Evolutionary conservation across 345 rosid genomes (phyloP).

Genomic region (Cardamine chenopodiifolia): DNA sequence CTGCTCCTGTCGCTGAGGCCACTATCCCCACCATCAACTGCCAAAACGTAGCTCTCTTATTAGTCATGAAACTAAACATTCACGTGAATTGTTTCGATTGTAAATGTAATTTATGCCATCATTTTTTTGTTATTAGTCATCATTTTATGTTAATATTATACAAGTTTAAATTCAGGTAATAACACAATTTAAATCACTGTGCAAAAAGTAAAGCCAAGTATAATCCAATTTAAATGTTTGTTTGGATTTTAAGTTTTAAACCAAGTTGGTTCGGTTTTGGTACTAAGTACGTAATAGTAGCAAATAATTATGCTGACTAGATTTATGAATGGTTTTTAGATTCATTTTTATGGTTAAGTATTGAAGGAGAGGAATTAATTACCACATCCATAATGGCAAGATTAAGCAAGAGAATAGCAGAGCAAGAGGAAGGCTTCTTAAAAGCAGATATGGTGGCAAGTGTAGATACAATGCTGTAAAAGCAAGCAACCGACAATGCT

Average conservation of each 20-base stretch:
- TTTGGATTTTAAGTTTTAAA: not conserved
- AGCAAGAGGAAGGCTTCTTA: slow-evolving; percentile 46
- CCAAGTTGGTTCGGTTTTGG: not conserved
- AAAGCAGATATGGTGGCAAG: slow-evolving; percentile 55
- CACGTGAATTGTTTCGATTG: too few relatives aligned
- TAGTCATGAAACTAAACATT: not conserved
- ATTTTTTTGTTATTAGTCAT: too few relatives aligned
- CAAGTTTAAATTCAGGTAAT: too few relatives aligned
- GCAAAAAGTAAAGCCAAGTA: not conserved
- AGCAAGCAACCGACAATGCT: slow-evolving; percentile 67
- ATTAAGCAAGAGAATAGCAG: slow-evolving; percentile 47
- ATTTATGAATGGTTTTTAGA: slow-evolving; percentile 13
- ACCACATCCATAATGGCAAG: slow-evolving; percentile 67
- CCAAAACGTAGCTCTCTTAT: not conserved
- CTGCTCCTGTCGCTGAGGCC: slow-evolving; percentile 79
- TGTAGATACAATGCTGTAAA: slow-evolving; percentile 59
- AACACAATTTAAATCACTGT: not conserved
- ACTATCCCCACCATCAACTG: slow-evolving; percentile 78
- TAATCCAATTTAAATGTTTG: not conserved
- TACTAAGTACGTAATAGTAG: not conserved
- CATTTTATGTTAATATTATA: too few relatives aligned
- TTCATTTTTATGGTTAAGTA: not conserved
- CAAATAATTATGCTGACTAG: not conserved
- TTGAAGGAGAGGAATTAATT: slow-evolving; percentile 11
- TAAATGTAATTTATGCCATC: too few relatives aligned